phyloP scores from a whole-genome alignment of 148 eudicot species.

The Rhododendron mucronatum region DNA sequence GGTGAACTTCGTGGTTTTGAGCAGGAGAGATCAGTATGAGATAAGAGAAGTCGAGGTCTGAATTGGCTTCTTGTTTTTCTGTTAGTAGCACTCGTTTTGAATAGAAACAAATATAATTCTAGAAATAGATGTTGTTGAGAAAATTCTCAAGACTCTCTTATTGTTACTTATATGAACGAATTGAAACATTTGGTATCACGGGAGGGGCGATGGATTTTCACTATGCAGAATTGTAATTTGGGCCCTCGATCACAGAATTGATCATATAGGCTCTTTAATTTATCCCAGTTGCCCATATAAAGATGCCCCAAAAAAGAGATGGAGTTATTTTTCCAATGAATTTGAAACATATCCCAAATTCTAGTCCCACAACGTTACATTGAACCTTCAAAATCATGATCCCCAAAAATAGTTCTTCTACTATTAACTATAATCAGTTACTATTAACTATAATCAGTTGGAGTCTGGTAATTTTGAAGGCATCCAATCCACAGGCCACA shows the following conservation, averaged over 20 bases:
- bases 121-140: not conserved
- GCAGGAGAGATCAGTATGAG: conserved; percentile 63
- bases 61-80: not conserved
- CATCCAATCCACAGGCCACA: not conserved
- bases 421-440: not conserved
- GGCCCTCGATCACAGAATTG: not conserved
- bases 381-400: not conserved
- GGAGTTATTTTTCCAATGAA: not conserved
- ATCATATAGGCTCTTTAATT: not conserved
- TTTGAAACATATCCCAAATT: not conserved
- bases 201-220: not conserved
- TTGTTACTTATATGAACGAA: not conserved
- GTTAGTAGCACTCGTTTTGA: not conserved
- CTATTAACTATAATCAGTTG: not conserved
- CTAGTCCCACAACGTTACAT: not conserved
- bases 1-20: conserved; percentile 60
- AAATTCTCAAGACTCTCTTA: not conserved
- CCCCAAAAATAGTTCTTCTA: not conserved
- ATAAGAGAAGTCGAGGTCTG: conserved; percentile 90
- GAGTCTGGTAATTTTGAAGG: not conserved
- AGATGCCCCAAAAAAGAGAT: not conserved
- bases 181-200: not conserved
- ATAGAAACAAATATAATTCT: not conserved
- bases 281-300: not conserved
- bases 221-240: not conserved